Percentiles rank a stretch among this genome's conserved stretches.
Conservation (phyloP, 2,329 filamentous ascomycete genomes). For the Aureobasidium lini region DNA sequence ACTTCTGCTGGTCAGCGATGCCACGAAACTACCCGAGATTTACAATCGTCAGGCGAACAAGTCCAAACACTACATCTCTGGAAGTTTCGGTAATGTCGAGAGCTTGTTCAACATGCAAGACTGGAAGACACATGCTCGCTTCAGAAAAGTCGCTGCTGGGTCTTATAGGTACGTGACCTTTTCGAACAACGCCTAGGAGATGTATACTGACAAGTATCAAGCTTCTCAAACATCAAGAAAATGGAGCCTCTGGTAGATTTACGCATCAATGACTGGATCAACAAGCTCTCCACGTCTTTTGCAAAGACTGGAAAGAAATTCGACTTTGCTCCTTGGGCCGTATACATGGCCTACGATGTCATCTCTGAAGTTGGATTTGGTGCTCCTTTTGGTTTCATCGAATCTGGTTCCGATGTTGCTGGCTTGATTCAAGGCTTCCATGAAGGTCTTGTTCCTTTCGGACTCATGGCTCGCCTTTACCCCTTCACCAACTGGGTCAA, state of each 20-base stretch:
- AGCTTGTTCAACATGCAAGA: slow-evolving; percentile 53
- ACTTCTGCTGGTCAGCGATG: slow-evolving; percentile 46
- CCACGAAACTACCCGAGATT: slow-evolving; percentile 48
- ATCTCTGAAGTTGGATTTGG: slow-evolving; percentile 52
- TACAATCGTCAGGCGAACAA: slow-evolving; percentile 52
- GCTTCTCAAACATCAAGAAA: slow-evolving; percentile 49
- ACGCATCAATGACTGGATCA: slow-evolving; percentile 45
- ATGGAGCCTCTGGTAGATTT: slow-evolving; percentile 49
- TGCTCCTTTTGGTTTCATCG: slow-evolving; percentile 49
- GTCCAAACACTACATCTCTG: slow-evolving; percentile 52
- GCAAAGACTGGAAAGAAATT: slow-evolving; percentile 38
- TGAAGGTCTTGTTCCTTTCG: slow-evolving; percentile 45
- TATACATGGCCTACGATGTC: slow-evolving; percentile 52
- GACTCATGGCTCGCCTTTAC: slow-evolving; percentile 45
- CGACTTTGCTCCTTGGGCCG: slow-evolving; percentile 50
- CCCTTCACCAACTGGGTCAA: slow-evolving; percentile 51
- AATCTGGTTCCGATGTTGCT: slow-evolving; percentile 44
- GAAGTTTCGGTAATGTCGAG: slow-evolving; percentile 49
- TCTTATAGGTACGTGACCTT: slow-evolving; percentile 33
- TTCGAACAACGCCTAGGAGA: background rate
- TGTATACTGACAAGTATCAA: slow-evolving; percentile 16
- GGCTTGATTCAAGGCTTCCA: slow-evolving; percentile 50
- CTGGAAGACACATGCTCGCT: slow-evolving; percentile 42
- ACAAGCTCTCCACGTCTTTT: slow-evolving; percentile 41
- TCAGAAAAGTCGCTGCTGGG: slow-evolving; percentile 48